phyloP scores from a whole-genome alignment of 176 grass and related monocot genomes.

The Leersia perrieri region DNA sequence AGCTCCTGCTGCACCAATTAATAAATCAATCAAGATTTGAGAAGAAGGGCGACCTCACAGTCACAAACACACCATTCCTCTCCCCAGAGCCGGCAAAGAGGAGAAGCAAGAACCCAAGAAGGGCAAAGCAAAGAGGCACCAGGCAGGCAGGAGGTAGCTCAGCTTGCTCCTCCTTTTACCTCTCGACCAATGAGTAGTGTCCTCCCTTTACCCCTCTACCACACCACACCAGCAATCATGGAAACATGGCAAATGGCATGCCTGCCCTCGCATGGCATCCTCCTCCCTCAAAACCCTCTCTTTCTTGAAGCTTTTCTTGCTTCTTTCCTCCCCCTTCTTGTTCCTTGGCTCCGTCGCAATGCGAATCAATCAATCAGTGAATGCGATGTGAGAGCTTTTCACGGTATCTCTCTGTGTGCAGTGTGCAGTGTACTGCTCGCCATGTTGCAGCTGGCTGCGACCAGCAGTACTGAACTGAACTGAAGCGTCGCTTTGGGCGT shows the following conservation, averaged over 20 bases:
- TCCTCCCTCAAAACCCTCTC: not conserved
- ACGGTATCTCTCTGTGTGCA: not conserved
- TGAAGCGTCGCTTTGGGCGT: constrained; percentile 34
- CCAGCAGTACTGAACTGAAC: not conserved
- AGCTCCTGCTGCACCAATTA: not conserved
- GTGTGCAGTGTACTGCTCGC: not conserved
- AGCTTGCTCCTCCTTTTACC: constrained; percentile 4
- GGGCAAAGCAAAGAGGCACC: not conserved
- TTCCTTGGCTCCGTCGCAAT: not conserved
- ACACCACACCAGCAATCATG: constrained; percentile 30
- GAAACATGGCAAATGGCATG: not conserved
- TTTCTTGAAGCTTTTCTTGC: not conserved
- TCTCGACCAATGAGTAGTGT: constrained; percentile 34
- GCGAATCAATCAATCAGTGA: not conserved
- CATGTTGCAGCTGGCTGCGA: not conserved
- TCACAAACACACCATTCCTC: not conserved
- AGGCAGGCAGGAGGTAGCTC: not conserved
- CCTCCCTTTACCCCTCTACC: constrained; percentile 31
- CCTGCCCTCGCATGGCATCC: not conserved
- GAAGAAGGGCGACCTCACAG: not conserved
- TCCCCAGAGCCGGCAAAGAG: not conserved
- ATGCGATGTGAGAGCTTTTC: not conserved
- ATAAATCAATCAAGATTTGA: too few relatives aligned
- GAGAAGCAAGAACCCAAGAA: not conserved
- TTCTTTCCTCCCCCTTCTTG: not conserved